Evolutionary conservation across 305 asterid species (phyloP).

Genomic region (Fraxinus ornus): DNA sequence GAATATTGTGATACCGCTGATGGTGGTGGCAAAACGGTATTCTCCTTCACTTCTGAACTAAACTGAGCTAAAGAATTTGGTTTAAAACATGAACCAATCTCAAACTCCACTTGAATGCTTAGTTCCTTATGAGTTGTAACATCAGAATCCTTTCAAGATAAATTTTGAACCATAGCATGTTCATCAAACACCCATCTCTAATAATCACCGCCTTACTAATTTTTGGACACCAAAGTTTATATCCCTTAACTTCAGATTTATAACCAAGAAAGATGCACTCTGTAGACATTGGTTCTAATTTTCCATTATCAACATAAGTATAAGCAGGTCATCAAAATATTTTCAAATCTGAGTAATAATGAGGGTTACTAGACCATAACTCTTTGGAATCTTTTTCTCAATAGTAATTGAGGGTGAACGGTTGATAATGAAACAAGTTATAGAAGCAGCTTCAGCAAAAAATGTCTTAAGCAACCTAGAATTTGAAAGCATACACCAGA

Average conservation of each 20-base stretch:
- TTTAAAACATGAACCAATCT: not conserved
- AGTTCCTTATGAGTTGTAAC: not conserved
- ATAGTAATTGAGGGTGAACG: too few relatives aligned
- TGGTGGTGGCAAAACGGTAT: too few relatives aligned
- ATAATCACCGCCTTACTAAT: not conserved
- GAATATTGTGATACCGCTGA: too few relatives aligned
- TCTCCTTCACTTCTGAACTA: not conserved
- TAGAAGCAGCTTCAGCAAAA: too few relatives aligned
- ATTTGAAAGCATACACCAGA: too few relatives aligned
- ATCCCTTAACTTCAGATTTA: not conserved
- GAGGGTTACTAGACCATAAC: not conserved
- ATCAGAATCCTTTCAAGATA: not conserved
- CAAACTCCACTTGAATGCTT: not conserved
- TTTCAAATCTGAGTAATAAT: not conserved
- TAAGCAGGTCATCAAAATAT: not conserved
- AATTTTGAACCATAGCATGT: not conserved
- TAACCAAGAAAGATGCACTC: not conserved
- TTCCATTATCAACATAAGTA: not conserved
- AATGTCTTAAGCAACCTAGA: too few relatives aligned
- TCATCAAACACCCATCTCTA: not conserved
- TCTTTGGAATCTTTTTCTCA: too few relatives aligned
- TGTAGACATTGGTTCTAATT: not conserved
- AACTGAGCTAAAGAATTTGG: not conserved
- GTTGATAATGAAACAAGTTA: too few relatives aligned
- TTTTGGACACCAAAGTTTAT: not conserved